phyloP scores from a whole-genome alignment of 768 basidiomycete species.

The Hericium erinaceus region DNA sequence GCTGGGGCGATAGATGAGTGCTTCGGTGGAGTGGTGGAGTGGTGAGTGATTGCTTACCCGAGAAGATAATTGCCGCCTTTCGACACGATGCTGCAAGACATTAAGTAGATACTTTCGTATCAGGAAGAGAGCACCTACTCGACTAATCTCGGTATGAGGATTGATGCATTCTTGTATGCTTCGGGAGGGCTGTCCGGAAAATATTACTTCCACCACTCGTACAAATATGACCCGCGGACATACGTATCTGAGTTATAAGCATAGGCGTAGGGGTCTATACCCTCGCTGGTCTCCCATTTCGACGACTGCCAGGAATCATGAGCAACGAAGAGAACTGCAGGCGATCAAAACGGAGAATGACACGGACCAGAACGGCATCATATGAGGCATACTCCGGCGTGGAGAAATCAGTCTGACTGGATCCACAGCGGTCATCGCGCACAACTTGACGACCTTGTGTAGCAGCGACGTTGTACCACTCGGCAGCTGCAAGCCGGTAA shows the following conservation, averaged over 20 bases:
- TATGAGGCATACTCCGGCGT: conserved; percentile 17
- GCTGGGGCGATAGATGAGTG: not conserved
- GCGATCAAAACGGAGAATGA: not conserved
- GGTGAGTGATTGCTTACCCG: not conserved
- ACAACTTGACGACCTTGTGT: conserved; percentile 11
- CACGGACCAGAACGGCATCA: conserved; percentile 20
- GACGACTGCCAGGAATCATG: conserved; percentile 22
- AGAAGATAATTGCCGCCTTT: not conserved
- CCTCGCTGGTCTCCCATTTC: conserved; percentile 52
- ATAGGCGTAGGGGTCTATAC: conserved; percentile 46
- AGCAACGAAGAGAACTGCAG: not conserved
- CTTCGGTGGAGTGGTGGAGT: not conserved
- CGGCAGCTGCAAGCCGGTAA: not conserved
- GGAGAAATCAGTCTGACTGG: conserved; percentile 10
- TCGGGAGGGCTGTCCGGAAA: not conserved
- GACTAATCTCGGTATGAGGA: not conserved
- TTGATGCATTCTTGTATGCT: not conserved
- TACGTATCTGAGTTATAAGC: conserved; percentile 25
- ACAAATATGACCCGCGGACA: not conserved
- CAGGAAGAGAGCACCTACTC: not conserved
- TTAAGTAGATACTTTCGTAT: not conserved
- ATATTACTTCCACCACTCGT: not conserved
- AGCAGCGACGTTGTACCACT: conserved; percentile 12
- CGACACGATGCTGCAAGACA: not conserved
- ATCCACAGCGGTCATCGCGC: conserved; percentile 11